phyloP scores from a whole-genome alignment of 805 yeast genomes.

The Spathaspora arborariae region DNA sequence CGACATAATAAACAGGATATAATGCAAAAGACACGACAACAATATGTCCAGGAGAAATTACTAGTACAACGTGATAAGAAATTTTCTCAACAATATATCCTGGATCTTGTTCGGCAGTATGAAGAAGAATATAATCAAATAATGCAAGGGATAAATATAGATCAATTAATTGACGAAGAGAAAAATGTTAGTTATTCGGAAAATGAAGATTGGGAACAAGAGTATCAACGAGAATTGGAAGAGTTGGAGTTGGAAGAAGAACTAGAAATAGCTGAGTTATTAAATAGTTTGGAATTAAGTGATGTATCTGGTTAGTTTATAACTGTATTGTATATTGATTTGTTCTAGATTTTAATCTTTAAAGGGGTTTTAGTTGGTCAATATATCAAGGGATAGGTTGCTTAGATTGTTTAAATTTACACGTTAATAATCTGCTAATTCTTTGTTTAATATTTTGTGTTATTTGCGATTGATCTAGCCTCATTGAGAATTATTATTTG shows the following conservation, averaged over 20 bases:
- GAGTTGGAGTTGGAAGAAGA: conserved; percentile 12
- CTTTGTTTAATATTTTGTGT: neutral
- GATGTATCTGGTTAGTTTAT: neutral
- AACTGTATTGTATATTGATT: neutral
- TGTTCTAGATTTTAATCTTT: neutral
- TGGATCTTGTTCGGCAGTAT: conserved; percentile 10
- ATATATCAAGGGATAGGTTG: neutral
- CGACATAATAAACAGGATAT: conserved; percentile 19
- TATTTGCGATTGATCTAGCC: neutral
- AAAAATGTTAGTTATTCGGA: conserved; percentile 9
- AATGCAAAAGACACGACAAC: conserved; percentile 21
- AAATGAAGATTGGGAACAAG: conserved; percentile 3
- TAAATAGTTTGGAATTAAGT: conserved; percentile 6
- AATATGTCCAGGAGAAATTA: conserved; percentile 19
- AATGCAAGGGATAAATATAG: conserved; percentile 14
- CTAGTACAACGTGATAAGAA: conserved; percentile 14
- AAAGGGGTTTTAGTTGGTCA: neutral
- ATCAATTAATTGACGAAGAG: conserved; percentile 23
- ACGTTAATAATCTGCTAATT: neutral
- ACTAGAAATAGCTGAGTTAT: conserved; percentile 10
- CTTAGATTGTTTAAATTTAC: neutral
- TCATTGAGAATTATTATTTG: neutral
- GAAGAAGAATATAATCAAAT: conserved; percentile 8
- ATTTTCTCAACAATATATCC: conserved; percentile 14
- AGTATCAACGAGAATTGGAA: conserved; percentile 18